Percentiles rank a stretch among this genome's conserved stretches.
Conservation (phyloP, 306 rosid genomes). For the Chamaecrista fasciculata region DNA sequence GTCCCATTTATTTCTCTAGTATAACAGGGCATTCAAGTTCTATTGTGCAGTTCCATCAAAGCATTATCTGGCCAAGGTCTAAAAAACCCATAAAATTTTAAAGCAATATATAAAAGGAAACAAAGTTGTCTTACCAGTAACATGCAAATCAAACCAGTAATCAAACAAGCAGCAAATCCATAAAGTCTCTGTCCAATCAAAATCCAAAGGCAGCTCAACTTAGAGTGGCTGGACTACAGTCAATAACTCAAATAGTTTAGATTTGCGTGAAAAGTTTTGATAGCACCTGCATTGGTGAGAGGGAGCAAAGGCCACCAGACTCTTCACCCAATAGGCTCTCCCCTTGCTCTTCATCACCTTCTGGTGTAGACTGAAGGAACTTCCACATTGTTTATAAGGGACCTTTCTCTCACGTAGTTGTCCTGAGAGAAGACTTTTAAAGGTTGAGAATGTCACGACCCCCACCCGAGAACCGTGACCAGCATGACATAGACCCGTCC, state of each 20-base stretch:
- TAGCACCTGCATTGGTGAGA: constrained; percentile 74
- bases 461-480: too few relatives aligned
- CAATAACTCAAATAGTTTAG: constrained; percentile 3
- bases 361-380: constrained; percentile 37
- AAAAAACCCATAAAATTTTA: neutral
- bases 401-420: constrained; percentile 17
- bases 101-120: neutral
- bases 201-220: constrained; percentile 29
- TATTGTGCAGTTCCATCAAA: too few relatives aligned
- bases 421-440: constrained; percentile 2
- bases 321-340: constrained; percentile 60
- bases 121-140: constrained; percentile 60
- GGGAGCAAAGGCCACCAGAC: constrained; percentile 59
- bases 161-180: constrained; percentile 69
- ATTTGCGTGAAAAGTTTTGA: neutral
- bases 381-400: constrained; percentile 60
- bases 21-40: neutral
- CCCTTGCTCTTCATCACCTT: constrained; percentile 48
- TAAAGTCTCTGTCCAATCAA: constrained; percentile 73
- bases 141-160: constrained; percentile 75
- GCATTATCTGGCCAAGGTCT: constrained; percentile 8
- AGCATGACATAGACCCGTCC: too few relatives aligned
- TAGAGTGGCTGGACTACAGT: constrained; percentile 13
- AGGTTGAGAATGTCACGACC: too few relatives aligned
- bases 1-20: neutral